A percentile compares a stretch with the other conserved stretches of the same genome.
Evolutionary conservation across 1,284 basidiomycete species (phyloP).

Genomic region (Fomitiporia mediterranea): DNA sequence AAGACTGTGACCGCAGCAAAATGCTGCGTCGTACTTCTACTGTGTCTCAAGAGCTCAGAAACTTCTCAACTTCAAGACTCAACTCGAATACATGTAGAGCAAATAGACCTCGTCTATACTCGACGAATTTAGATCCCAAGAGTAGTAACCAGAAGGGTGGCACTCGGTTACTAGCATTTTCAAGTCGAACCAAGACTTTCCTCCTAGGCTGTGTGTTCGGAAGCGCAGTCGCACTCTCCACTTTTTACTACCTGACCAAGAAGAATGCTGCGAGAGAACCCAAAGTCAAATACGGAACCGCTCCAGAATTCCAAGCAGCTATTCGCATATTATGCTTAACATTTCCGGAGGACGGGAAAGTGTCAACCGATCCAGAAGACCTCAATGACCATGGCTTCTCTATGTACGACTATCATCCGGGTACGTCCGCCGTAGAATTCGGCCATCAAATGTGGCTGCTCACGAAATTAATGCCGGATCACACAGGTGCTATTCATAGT

Average conservation of each 20-base stretch:
- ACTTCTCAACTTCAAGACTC: not conserved
- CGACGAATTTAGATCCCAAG: not conserved
- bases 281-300: constrained; percentile 37
- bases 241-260: constrained; percentile 6
- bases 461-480: no score
- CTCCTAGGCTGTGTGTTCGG: constrained; percentile 11
- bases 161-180: no score
- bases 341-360: constrained; percentile 36
- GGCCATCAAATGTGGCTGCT: not conserved
- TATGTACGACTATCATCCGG: constrained; percentile 51
- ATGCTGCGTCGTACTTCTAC: not conserved
- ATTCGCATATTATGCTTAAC: constrained; percentile 42
- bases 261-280: not conserved
- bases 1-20: no score
- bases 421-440: constrained; percentile 30
- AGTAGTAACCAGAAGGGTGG: no score
- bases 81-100: not conserved
- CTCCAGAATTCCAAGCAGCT: constrained; percentile 46
- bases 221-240: not conserved
- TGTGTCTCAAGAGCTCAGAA: not conserved
- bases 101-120: not conserved
- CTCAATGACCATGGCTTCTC: constrained; percentile 55
- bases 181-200: no score
- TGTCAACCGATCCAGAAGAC: constrained; percentile 53
- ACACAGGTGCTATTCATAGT: constrained; percentile 39